Evolutionary conservation across 495 filamentous ascomycete genomes (phyloP), one percentile per base, ranked within the genome.

Genomic region (Aspergillus diversus): DNA sequence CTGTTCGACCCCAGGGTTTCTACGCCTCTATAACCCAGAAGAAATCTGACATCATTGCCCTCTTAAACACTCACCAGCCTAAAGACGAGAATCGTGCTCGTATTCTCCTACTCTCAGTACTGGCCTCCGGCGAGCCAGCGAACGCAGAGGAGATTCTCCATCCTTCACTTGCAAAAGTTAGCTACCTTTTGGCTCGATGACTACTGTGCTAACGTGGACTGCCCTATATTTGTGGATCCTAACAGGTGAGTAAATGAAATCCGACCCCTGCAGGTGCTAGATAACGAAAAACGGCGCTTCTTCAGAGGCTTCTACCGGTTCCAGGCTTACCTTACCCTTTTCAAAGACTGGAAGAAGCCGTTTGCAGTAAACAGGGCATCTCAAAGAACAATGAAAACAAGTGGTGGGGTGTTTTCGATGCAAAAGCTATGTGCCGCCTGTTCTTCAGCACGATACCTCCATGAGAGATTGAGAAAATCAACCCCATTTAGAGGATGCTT

Each of bases 291-390:
- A 32, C 12, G 39, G 11, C 59, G 59, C 13, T n/a, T 61, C 12
- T 37, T 61, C 11, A 53, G 35, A n/a, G 59, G 50, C 17, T 55
- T 61, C 33, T 61, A 65, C 55, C 57, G 49, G 0, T 43, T 61
- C 17, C 62, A 64, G 33, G 47, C 55, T 5, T 55, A 48, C 9
- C 0, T 33, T 33, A 59, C 60, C 48, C 33, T 56, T 35, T 61
- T 63, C 21, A 55, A 51, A 46, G 27, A 1, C 35, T 12, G 7
- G 39, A 43, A 43, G 39, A 43, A 43, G 0, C 39, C 2, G 7
- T 43, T 11, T 43, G 12, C n/a, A 15, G n/a, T 11, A 43, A 12
- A 4, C 11, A 12, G 11, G 11, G 0, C 11, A 13, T 0, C 8
- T 13, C 39, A 11, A 43, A 43, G 39, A 8, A 43, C 39, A 4